phyloP scores from a whole-genome alignment of 1,284 basidiomycete genomes.

The Agroathelia rolfsii region DNA sequence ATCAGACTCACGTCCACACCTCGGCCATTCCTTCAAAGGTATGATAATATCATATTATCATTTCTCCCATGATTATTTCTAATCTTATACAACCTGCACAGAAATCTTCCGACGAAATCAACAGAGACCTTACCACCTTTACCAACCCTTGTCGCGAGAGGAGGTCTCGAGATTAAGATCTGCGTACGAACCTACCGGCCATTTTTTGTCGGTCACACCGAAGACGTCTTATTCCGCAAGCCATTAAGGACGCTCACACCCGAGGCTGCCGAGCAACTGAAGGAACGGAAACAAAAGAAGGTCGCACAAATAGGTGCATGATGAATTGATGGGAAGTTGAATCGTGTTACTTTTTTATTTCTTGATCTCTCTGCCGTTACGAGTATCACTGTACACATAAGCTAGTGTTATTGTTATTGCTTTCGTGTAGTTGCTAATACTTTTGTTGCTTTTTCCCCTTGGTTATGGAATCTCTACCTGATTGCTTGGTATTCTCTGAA shows the following conservation, averaged over 20 bases:
- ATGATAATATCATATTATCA: conserved; percentile 13
- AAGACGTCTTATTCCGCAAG: conserved; percentile 51
- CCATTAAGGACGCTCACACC: conserved; percentile 25
- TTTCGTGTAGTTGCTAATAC: too few species aligned
- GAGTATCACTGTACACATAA: too few species aligned
- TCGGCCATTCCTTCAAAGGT: conserved; percentile 72
- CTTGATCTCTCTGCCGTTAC: too few species aligned
- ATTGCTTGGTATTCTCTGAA: neutral
- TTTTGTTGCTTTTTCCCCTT: too few species aligned
- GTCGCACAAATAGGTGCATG: too few species aligned
- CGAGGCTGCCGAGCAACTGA: conserved; percentile 14
- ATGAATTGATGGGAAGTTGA: too few species aligned
- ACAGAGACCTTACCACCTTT: conserved; percentile 23
- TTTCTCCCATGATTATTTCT: neutral
- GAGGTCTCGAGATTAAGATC: conserved; percentile 72
- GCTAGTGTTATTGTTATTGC: too few species aligned
- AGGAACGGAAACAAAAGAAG: conserved; percentile 14
- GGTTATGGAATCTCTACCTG: too few species aligned
- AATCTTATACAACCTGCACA: conserved; percentile 14
- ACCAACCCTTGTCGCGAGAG: conserved; percentile 42
- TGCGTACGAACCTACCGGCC: conserved; percentile 79
- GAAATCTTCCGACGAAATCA: conserved; percentile 30
- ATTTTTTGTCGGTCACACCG: conserved; percentile 71
- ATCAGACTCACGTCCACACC: conserved; percentile 41
- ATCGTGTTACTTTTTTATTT: too few species aligned